Conservation (phyloP, 495 filamentous ascomycete species). For the Aspergillus coremiiformis region DNA sequence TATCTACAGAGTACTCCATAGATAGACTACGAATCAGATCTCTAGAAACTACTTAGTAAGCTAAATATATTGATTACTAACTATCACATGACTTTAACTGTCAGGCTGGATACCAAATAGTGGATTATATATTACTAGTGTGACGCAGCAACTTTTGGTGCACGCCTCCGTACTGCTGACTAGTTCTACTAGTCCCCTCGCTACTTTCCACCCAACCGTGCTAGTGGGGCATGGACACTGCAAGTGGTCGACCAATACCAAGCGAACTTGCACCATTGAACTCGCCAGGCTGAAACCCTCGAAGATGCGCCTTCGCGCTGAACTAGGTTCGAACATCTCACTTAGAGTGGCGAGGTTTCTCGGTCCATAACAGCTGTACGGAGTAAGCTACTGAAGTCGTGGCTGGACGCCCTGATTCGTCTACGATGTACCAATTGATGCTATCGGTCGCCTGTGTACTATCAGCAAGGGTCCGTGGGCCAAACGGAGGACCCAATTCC, state of each 20-base stretch:
- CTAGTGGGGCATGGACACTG: slow-evolving; percentile 1
- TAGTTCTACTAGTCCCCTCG: too few species aligned
- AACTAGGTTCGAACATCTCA: background rate
- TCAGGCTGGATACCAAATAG: too few species aligned
- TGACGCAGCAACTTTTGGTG: too few species aligned
- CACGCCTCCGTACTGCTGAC: too few species aligned
- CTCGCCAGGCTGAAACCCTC: slow-evolving; percentile 8
- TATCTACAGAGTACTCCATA: too few species aligned
- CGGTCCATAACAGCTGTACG: background rate
- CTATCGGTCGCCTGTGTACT: background rate
- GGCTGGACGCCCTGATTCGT: slow-evolving; percentile 5
- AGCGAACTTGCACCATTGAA: background rate
- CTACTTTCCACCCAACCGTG: background rate
- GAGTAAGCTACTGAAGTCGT: background rate
- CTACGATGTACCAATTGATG: background rate
- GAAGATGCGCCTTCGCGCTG: background rate
- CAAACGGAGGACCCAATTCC: background rate
- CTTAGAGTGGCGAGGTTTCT: background rate
- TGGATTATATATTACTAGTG: too few species aligned
- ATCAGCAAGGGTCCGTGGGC: background rate
- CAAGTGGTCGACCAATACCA: slow-evolving; percentile 7
- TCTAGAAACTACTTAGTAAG: too few species aligned
- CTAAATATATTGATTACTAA: too few species aligned
- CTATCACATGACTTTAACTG: too few species aligned
- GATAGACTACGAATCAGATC: too few species aligned